Evolutionary conservation across 2,329 filamentous ascomycete genomes (phyloP), one percentile per base, ranked within the genome.

Genomic region (Nannizziopsis arthrosporioides): DNA sequence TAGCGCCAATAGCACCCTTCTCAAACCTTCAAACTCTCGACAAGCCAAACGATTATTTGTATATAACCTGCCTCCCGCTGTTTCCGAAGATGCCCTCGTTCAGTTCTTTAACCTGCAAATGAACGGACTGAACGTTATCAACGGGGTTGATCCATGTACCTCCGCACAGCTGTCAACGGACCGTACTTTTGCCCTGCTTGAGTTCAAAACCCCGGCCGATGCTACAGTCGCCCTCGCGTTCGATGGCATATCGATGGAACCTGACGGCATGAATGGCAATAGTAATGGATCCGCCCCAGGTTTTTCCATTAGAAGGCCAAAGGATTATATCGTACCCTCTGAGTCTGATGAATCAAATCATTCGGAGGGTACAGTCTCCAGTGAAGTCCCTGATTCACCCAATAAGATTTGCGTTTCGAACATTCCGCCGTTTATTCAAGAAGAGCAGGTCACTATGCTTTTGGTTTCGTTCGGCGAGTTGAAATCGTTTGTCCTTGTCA

Each of bases 101-200:
- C 76, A 80, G 17, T 98, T 95, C 70, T 95, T 98, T 75, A 98
- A 98, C 61, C 74, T 94, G 18, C 89, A 96, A 64, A 77, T 99
- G 44, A 96, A 98, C 59, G 88, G 89, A n/a, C 72, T 98, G 41
- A 99, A 98, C 59, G 84, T 95, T 32, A 80, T 94, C 45, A 81
- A 87, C 55, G 81, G 79, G 54, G 76, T 78, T 41, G 89, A 96
- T 59, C 89, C 90, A 32, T 96, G 92, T 62, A 74, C 86, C 45
- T 81, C 83, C 6, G 86, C 84, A 34, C 85, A 94, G 58, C 74
- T 96, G 48, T 84, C 88, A 17, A 79, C 81, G 51, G 86, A 94
- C 63, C 73, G 75, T 48, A 75, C 77, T 1, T 95, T 94, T 66
- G 90, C 88, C 8, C 76, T 96, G 39, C 66, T 95, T 39, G 93